phyloP scores from a whole-genome alignment of 1,139 yeast genomes.

The Blastobotrys apis region DNA sequence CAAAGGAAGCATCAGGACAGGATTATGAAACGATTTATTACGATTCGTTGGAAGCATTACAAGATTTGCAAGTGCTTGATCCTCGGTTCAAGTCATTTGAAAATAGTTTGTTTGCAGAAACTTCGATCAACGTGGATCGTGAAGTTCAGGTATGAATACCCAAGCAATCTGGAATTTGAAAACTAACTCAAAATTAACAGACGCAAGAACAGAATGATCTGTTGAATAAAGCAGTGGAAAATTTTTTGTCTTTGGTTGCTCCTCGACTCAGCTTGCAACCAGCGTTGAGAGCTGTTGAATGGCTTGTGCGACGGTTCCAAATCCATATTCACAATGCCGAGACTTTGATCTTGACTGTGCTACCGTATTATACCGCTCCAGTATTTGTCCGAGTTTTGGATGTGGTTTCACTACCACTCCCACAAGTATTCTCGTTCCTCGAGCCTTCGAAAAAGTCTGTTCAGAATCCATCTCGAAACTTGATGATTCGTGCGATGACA shows the following conservation, averaged over 20 bases:
- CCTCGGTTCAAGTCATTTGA: conserved; percentile 67
- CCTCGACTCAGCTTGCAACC: conserved; percentile 72
- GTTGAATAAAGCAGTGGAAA: conserved; percentile 67
- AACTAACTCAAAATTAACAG: conserved; percentile 19
- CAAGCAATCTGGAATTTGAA: neutral
- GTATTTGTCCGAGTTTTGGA: conserved; percentile 72
- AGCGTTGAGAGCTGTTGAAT: conserved; percentile 80
- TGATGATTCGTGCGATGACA: conserved; percentile 65
- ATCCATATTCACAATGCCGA: conserved; percentile 80
- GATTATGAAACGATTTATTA: conserved; percentile 81
- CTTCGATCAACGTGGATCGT: conserved; percentile 76
- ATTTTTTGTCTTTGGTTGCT: conserved; percentile 70
- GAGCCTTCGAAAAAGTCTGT: conserved; percentile 61
- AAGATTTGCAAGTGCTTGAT: conserved; percentile 67
- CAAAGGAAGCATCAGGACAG: conserved; percentile 86
- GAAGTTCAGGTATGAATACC: conserved; percentile 53
- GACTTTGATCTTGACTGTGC: conserved; percentile 57
- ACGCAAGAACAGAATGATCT: conserved; percentile 69
- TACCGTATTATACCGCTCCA: conserved; percentile 74
- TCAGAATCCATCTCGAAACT: conserved; percentile 60
- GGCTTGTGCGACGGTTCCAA: conserved; percentile 85
- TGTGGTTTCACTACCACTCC: conserved; percentile 57
- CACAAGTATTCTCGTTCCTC: conserved; percentile 72
- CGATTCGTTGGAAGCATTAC: conserved; percentile 70
- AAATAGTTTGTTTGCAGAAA: conserved; percentile 71